A percentile compares a stretch with the other conserved stretches of the same genome.
These are phyloP conservation scores for Neocatenulostroma microsporum DNA, from an alignment of 2,329 filamentous ascomycete genomes.

Conservation along the genomic window DNA sequence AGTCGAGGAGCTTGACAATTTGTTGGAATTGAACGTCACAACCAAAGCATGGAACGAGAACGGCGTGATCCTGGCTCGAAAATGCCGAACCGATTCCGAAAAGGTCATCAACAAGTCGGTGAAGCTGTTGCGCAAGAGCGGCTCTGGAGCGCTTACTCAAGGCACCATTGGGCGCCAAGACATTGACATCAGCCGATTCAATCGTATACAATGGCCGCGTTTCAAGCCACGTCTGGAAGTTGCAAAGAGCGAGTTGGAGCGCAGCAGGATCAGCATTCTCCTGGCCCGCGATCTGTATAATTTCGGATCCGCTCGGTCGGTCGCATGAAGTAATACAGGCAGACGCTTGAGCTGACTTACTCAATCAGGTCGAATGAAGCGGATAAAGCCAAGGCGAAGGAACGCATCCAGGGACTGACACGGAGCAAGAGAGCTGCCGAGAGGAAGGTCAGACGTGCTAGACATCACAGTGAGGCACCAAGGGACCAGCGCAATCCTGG, in stretches of 20 bases:
- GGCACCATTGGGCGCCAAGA: constrained; percentile 5
- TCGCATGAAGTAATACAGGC: too few species aligned
- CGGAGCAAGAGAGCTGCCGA: too few species aligned
- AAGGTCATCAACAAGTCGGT: constrained; percentile 5
- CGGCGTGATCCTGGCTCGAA: constrained; percentile 4
- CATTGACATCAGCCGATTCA: constrained; percentile 6
- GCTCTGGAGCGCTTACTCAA: constrained; percentile 3
- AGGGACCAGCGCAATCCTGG: too few species aligned
- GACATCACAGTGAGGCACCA: too few species aligned
- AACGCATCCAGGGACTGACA: too few species aligned
- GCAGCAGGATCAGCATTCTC: too few species aligned
- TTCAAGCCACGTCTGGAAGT: constrained; percentile 9
- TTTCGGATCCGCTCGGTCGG: too few species aligned
- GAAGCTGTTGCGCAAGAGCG: constrained; percentile 4
- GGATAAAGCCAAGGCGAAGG: too few species aligned
- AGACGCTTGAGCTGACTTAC: too few species aligned
- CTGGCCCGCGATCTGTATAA: too few species aligned
- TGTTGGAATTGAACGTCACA: constrained; percentile 4
- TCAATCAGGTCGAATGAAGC: too few species aligned
- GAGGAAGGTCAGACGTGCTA: too few species aligned
- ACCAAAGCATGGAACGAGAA: constrained; percentile 1
- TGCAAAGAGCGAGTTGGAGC: constrained; percentile 8
- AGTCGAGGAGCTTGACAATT: constrained; percentile 8
- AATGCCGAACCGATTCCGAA: constrained; percentile 6
- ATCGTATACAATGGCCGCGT: constrained; percentile 7